Percentiles rank a stretch among this genome's conserved stretches.
Conservation (phyloP, 108 stramenopile species). For the Cyclotella sp. region DNA sequence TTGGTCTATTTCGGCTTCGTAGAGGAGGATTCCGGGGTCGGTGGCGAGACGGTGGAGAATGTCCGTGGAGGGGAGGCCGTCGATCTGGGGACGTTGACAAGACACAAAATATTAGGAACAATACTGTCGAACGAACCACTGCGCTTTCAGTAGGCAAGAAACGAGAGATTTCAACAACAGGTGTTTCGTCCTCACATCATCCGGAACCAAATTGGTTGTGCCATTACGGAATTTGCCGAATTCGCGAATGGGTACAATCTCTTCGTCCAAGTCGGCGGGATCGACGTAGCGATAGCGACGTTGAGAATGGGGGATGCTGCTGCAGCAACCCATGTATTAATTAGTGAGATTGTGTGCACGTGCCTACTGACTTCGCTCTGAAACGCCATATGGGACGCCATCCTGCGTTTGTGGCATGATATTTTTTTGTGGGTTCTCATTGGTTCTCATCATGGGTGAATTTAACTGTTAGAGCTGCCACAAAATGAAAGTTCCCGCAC, state of each 20-base stretch:
- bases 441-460: too few species aligned
- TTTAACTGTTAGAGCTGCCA: too few species aligned
- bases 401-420: too few species aligned
- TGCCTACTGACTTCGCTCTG: too few species aligned
- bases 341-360: too few species aligned
- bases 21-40: conserved; percentile 47
- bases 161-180: neutral
- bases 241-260: conserved; percentile 34
- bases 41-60: conserved; percentile 45
- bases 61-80: conserved; percentile 58
- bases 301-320: conserved; percentile 49
- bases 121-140: too few species aligned
- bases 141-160: too few species aligned
- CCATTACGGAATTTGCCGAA: conserved; percentile 55
- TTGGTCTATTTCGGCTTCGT: conserved; percentile 63
- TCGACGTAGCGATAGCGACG: conserved; percentile 49
- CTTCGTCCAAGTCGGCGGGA: conserved; percentile 65
- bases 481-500: too few species aligned
- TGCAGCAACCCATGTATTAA: conserved; percentile 68
- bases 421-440: too few species aligned
- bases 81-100: conserved; percentile 16
- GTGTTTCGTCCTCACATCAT: conserved; percentile 32
- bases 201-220: conserved; percentile 41
- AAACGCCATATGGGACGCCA: too few species aligned
- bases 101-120: too few species aligned